phyloP scores from a whole-genome alignment of 441 rosid species.

The Croton setiger region DNA sequence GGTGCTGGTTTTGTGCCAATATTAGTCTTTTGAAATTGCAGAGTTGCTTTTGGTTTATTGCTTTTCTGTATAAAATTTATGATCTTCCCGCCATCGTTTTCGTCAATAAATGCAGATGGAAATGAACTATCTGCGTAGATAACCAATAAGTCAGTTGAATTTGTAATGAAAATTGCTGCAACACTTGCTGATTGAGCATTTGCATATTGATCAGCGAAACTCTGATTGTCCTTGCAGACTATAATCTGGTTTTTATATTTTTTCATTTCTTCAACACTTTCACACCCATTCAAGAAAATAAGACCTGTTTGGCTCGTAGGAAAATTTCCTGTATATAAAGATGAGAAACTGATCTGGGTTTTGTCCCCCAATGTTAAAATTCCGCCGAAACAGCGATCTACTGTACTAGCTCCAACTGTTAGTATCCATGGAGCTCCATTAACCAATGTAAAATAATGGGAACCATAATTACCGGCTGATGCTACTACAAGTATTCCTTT shows the following conservation, averaged over 20 bases:
- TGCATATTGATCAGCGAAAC: slow-evolving; percentile 48
- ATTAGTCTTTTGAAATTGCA: slow-evolving; percentile 52
- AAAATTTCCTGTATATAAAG: slow-evolving; percentile 53
- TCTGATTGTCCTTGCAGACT: slow-evolving; percentile 49
- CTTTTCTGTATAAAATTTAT: slow-evolving; percentile 39
- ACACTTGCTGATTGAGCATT: slow-evolving; percentile 50
- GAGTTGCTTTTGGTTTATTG: slow-evolving; percentile 42
- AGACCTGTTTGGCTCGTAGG: slow-evolving; percentile 40
- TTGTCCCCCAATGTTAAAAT: slow-evolving; percentile 49
- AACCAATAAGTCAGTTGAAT: slow-evolving; percentile 22
- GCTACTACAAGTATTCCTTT: slow-evolving; percentile 57
- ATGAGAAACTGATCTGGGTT: slow-evolving; percentile 36
- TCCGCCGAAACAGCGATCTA: slow-evolving; percentile 54
- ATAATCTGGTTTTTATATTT: slow-evolving; percentile 36
- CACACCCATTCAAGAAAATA: slow-evolving; percentile 47
- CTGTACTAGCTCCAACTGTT: slow-evolving; percentile 54
- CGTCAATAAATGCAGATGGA: slow-evolving; percentile 28
- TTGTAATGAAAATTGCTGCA: slow-evolving; percentile 28
- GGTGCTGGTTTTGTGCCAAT: slow-evolving; percentile 70
- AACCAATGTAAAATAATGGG: slow-evolving; percentile 41
- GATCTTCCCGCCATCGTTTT: slow-evolving; percentile 19
- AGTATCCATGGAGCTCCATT: slow-evolving; percentile 67
- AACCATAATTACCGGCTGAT: slow-evolving; percentile 64
- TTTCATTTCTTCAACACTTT: slow-evolving; percentile 39
- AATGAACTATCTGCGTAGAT: slow-evolving; percentile 32